A percentile compares a stretch with the other conserved stretches of the same genome.
Conservation (phyloP, 2,329 filamentous ascomycete species). For the Dactylonectria estremocensis region DNA sequence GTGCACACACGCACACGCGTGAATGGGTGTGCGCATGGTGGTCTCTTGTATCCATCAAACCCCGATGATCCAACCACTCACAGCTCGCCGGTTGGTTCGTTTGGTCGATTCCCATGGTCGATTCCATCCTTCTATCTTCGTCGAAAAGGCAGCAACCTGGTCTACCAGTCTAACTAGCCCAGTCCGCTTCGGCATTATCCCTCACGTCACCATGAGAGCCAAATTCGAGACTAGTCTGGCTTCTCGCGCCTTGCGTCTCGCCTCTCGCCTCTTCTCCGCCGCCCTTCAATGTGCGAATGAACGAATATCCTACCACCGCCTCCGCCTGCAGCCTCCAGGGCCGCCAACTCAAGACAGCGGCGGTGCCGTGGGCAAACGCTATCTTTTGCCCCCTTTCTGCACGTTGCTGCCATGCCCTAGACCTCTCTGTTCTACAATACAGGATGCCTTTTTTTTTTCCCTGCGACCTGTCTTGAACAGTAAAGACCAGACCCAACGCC, state of each 20-base stretch:
- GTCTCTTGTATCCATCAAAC: conserved; percentile 45
- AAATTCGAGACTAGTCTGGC: conserved; percentile 34
- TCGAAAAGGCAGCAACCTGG: conserved; percentile 43
- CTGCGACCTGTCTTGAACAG: conserved; percentile 29
- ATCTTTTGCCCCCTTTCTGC: conserved; percentile 39
- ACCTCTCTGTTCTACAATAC: conserved; percentile 17
- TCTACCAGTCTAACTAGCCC: conserved; percentile 17
- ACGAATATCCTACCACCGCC: conserved; percentile 24
- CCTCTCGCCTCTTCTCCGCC: conserved; percentile 26
- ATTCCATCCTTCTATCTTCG: conserved; percentile 43
- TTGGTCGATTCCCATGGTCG: conserved; percentile 40
- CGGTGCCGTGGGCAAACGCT: conserved; percentile 31
- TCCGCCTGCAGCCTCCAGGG: conserved; percentile 30
- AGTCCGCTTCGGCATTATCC: conserved; percentile 40
- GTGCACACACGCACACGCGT: conserved; percentile 13
- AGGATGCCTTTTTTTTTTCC: conserved; percentile 28
- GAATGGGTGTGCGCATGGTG: conserved; percentile 42
- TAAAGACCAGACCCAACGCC: conserved; percentile 41
- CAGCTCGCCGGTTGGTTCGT: conserved; percentile 36
- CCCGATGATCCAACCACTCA: conserved; percentile 41
- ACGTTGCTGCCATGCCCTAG: conserved; percentile 38
- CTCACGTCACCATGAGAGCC: conserved; percentile 47
- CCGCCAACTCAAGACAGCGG: conserved; percentile 16
- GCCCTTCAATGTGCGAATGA: conserved; percentile 30
- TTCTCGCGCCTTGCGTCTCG: conserved; percentile 23